Base-by-base conservation (phyloP, 1,284 basidiomycete species). In the Ceratorhiza oryzae-sativae region DNA sequence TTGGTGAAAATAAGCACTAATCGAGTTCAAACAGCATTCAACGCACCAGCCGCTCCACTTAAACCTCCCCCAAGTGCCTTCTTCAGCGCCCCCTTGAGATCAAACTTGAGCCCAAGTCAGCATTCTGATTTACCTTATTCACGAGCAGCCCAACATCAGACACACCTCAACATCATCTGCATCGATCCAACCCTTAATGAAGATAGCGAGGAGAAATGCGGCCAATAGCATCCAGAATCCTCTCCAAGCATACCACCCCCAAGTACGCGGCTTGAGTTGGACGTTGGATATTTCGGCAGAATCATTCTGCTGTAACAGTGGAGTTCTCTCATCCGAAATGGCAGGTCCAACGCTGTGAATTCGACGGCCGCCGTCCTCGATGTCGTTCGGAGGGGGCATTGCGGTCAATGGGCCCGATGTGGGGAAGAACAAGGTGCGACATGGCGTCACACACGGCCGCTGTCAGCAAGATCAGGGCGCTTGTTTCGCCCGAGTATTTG, bases 61-160 rank as follows among this genome's bases (percentile, higher is more conserved):
- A 95, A 79, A 1, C 93, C 94, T 39, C 94, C 94, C 8, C 94
- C 94, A 0, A 92, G 83, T 4, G 94, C 94, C 56, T 84, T 87
- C 81, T 87, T 91, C 75, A 95, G 80, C 0, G 94, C 91, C 27
- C 86, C 85, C 39, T 82, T 82, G 9, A 92, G 81, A 78, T 96
- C 93, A 76, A 96, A 95, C 88, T 95, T 62, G 10, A 20, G 20
- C n/a, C 27, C 39, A 23, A 12, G n/a, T 18, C 12, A 18, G 12
- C 27, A 20, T 49, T 1, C 20, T 18, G 12, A 23, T 8, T 34
- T 39, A 30, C 36, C 25, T 30, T 27, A 41, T 13, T 39, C n/a
- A 39, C 3, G 20, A 3, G 48, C 30, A 9, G 36, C 15, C 13
- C 20, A 56, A 15, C 39, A 41, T 18, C 8, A 23, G 48, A 77